A percentile compares a stretch with the other conserved stretches of the same genome.
These are phyloP conservation scores for Endoconidiophora polonica DNA, from an alignment of 2,329 filamentous ascomycete species.

Conservation along the genomic window DNA sequence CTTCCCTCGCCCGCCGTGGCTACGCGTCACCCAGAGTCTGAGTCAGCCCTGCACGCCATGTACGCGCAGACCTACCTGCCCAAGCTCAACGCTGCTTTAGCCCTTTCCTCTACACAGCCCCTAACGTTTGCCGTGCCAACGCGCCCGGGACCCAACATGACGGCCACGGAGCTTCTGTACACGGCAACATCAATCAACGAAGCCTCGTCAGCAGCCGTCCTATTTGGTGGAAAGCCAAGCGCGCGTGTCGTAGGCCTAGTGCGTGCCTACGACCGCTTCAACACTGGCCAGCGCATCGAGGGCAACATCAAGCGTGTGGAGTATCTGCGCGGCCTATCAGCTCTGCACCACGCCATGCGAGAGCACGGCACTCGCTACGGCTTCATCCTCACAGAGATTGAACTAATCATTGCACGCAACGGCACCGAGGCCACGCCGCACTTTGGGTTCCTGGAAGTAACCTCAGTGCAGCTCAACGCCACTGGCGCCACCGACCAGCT, in stretches of 20 bases:
- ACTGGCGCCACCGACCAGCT: slow-evolving; percentile 23
- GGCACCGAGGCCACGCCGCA: slow-evolving; percentile 56
- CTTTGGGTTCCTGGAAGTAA: slow-evolving; percentile 77
- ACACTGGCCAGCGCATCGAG: slow-evolving; percentile 81
- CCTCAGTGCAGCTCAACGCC: slow-evolving; percentile 34
- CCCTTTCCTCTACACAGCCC: slow-evolving; percentile 53
- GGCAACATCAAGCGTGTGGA: slow-evolving; percentile 71
- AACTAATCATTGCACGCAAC: slow-evolving; percentile 76
- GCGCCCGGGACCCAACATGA: slow-evolving; percentile 18
- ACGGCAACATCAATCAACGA: slow-evolving; percentile 45
- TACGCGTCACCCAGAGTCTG: slow-evolving; percentile 59
- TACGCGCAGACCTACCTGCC: slow-evolving; percentile 66
- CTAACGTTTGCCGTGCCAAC: slow-evolving; percentile 33
- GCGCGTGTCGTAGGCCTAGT: slow-evolving; percentile 65
- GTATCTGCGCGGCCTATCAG: slow-evolving; percentile 73
- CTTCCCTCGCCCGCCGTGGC: slow-evolving; percentile 42
- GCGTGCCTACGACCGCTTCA: slow-evolving; percentile 85
- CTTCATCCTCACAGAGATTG: slow-evolving; percentile 92
- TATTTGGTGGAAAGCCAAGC: slow-evolving; percentile 31
- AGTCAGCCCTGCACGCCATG: slow-evolving; percentile 57
- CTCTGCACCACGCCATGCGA: slow-evolving; percentile 82
- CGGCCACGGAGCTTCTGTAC: slow-evolving; percentile 41
- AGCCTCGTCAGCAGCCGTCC: slow-evolving; percentile 35
- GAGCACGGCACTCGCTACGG: slow-evolving; percentile 87
- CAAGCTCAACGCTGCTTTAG: slow-evolving; percentile 72